Conservation (phyloP, 169 alveolate genomes). For the Theileria luwenshuni region DNA sequence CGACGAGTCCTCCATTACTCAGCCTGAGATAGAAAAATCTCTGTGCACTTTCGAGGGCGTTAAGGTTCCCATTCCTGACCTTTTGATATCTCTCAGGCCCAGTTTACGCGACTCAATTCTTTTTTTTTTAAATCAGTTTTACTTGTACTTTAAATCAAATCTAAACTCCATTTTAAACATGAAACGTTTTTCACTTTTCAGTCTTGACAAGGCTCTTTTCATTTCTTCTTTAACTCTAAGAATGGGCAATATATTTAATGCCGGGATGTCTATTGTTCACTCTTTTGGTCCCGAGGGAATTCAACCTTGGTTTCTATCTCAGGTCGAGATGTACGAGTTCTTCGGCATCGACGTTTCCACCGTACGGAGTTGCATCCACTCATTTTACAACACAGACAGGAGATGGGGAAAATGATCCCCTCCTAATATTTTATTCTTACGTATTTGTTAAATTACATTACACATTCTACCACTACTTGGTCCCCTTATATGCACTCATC, state of each 20-base stretch:
- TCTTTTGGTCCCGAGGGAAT: conserved; percentile 62
- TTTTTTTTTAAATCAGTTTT: conserved; percentile 2
- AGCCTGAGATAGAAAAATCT: conserved; percentile 27
- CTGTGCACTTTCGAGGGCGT: conserved; percentile 24
- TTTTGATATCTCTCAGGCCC: conserved; percentile 35
- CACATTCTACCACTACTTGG: neutral
- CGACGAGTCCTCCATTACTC: conserved; percentile 30
- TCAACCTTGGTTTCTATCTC: conserved; percentile 64
- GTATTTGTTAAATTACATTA: neutral
- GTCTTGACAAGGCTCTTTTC: conserved; percentile 6
- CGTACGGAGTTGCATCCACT: conserved; percentile 28
- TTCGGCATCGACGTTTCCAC: conserved; percentile 25
- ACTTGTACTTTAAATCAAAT: conserved; percentile 2
- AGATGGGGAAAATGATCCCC: conserved; percentile 50
- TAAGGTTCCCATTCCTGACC: conserved; percentile 31
- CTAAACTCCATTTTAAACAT: conserved; percentile 4
- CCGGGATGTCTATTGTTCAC: conserved; percentile 37
- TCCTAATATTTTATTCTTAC: neutral
- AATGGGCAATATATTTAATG: conserved; percentile 7
- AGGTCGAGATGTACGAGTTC: conserved; percentile 53
- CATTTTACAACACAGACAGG: conserved; percentile 25
- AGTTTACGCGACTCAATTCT: conserved; percentile 14
- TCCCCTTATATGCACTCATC: neutral
- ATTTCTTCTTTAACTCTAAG: conserved; percentile 19
- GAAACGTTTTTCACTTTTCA: neutral